Evolutionary conservation across 768 basidiomycete genomes (phyloP).

Genomic region (Scleroderma citrinum): DNA sequence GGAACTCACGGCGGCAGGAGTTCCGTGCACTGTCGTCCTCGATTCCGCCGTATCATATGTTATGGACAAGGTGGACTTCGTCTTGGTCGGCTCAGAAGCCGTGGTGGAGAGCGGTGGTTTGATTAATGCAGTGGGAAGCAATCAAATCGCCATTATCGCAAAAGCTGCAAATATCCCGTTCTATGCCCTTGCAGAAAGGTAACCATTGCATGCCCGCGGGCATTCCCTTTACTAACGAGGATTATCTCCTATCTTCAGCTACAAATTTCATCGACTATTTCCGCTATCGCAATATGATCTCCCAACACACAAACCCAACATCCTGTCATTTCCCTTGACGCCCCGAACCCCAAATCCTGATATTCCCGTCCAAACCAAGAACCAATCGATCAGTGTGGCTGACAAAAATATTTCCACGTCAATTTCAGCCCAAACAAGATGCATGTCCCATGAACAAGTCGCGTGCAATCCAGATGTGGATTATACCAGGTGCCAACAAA

Average conservation of each 20-base stretch:
- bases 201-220: slow-evolving; percentile 19
- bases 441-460: slow-evolving; percentile 79
- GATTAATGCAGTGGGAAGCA: slow-evolving; percentile 90
- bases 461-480: slow-evolving; percentile 84
- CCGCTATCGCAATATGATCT: slow-evolving; percentile 89
- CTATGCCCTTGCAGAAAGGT: slow-evolving; percentile 93
- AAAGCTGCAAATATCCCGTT: slow-evolving; percentile 93
- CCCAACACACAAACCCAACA: slow-evolving; percentile 70
- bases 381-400: slow-evolving; percentile 1
- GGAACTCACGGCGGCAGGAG: slow-evolving; percentile 78
- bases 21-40: slow-evolving; percentile 90
- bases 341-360: slow-evolving; percentile 7
- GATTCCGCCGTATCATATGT: slow-evolving; percentile 96
- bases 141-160: slow-evolving; percentile 95
- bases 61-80: slow-evolving; percentile 94
- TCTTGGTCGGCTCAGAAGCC: slow-evolving; percentile 95
- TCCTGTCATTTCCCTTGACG: slow-evolving; percentile 61
- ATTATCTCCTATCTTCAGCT: slow-evolving; percentile 44
- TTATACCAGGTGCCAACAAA: slow-evolving; percentile 69
- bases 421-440: slow-evolving; percentile 8
- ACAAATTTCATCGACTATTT: slow-evolving; percentile 96
- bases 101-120: slow-evolving; percentile 95
- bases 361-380: slow-evolving; percentile 2
- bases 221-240: slow-evolving; percentile 16
- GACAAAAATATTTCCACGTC: slow-evolving; percentile 1